A percentile compares a stretch with the other conserved stretches of the same genome.
phyloP scores from a whole-genome alignment of 768 basidiomycete species.

The Russula virescens region DNA sequence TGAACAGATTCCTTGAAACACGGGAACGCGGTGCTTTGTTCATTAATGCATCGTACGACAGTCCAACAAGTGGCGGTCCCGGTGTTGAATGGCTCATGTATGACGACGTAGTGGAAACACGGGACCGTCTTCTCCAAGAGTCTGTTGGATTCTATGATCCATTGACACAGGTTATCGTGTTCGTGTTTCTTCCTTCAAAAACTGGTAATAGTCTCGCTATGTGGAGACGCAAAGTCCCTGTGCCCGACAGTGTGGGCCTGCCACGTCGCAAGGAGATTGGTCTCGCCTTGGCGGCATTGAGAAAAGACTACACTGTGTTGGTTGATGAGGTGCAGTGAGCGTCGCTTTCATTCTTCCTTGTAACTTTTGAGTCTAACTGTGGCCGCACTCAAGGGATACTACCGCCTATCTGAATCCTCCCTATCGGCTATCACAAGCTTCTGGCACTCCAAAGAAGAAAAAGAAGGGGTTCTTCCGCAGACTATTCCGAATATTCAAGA shows the following conservation, averaged over 20 bases:
- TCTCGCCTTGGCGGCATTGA: conserved; percentile 21
- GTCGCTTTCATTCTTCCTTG: background rate
- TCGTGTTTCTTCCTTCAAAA: conserved; percentile 25
- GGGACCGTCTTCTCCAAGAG: conserved; percentile 24
- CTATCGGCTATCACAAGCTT: conserved; percentile 2
- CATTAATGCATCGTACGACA: conserved; percentile 21
- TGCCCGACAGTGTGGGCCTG: conserved; percentile 18
- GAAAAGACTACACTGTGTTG: conserved; percentile 19
- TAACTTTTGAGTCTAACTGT: background rate
- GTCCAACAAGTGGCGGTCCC: background rate
- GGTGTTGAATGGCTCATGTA: conserved; percentile 23
- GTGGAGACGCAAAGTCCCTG: conserved; percentile 24
- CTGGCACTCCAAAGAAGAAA: conserved; percentile 14
- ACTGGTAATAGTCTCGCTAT: conserved; percentile 26
- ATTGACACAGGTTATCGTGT: conserved; percentile 17
- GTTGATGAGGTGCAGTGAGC: conserved; percentile 22
- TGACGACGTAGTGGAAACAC: conserved; percentile 20
- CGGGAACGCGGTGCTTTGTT: conserved; percentile 25
- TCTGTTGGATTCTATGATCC: conserved; percentile 25
- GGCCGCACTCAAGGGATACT: background rate
- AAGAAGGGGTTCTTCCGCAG: conserved; percentile 25
- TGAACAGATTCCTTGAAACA: conserved; percentile 23
- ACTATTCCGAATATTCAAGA: conserved; percentile 22
- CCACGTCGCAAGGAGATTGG: conserved; percentile 18
- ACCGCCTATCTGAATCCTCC: too few relatives aligned